These are phyloP conservation scores for Eremothecium sinecaudum DNA, from an alignment of 1,139 yeast species.

Conservation along the genomic window DNA sequence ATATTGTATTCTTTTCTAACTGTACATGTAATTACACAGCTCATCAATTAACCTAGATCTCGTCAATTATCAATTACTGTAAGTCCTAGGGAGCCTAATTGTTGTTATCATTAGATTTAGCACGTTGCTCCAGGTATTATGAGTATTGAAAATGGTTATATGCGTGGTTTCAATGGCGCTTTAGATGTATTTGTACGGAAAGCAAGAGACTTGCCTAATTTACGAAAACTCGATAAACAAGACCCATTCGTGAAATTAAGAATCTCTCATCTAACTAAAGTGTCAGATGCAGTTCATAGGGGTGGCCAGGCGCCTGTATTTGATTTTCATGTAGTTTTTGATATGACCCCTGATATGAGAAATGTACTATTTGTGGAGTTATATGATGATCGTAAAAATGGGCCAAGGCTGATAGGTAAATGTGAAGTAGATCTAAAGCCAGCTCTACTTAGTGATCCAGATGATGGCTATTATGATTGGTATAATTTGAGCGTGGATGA, in stretches of 20 bases:
- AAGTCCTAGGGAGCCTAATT: too few relatives aligned
- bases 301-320: conserved; percentile 91
- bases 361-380: conserved; percentile 63
- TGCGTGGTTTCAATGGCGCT: conserved; percentile 29
- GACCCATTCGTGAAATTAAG: conserved; percentile 78
- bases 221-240: conserved; percentile 77
- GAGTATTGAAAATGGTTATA: conserved; percentile 6
- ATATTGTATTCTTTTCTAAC: not conserved
- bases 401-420: conserved; percentile 81
- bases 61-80: too few relatives aligned
- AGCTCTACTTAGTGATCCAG: conserved; percentile 53
- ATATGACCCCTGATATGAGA: conserved; percentile 50
- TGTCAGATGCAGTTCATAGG: conserved; percentile 62
- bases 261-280: conserved; percentile 69
- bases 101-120: too few relatives aligned
- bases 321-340: conserved; percentile 69
- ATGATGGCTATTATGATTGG: conserved; percentile 85
- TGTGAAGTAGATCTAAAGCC: conserved; percentile 67
- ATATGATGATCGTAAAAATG: conserved; percentile 77
- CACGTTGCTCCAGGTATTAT: too few relatives aligned
- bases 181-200: conserved; percentile 37
- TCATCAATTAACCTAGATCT: too few relatives aligned
- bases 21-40: too few relatives aligned
- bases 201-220: conserved; percentile 70
- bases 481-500: conserved; percentile 58